phyloP scores from a whole-genome alignment of 768 basidiomycete species.

The Pulveroboletus sp. region DNA sequence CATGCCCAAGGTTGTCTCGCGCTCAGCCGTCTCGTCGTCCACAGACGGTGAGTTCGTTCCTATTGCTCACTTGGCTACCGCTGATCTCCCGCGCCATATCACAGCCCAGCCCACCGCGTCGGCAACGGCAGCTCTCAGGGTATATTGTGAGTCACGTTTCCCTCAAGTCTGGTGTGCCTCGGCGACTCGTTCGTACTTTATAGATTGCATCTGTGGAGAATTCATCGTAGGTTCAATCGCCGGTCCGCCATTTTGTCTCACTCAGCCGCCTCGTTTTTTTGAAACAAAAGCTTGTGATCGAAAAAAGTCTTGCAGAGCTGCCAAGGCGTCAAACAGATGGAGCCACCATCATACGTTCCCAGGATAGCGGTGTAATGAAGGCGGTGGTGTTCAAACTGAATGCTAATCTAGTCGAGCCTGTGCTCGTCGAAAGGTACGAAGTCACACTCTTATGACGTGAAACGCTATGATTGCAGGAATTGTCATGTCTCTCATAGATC shows the following conservation, averaged over 20 bases:
- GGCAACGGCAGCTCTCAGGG: constrained; percentile 71
- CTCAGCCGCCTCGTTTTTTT: constrained; percentile 1
- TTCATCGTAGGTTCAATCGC: constrained; percentile 61
- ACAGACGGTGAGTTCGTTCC: constrained; percentile 59
- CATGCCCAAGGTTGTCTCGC: constrained; percentile 93
- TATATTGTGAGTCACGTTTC: constrained; percentile 62
- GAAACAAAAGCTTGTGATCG: constrained; percentile 67
- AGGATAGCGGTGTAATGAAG: constrained; percentile 54
- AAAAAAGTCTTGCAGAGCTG: constrained; percentile 65
- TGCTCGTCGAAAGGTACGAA: constrained; percentile 75
- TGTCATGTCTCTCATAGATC: constrained; percentile 35
- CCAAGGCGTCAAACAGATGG: constrained; percentile 76
- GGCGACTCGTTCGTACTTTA: constrained; percentile 11
- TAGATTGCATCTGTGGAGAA: constrained; percentile 87
- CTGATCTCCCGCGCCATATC: constrained; percentile 5
- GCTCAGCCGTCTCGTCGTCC: constrained; percentile 86
- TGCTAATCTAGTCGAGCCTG: constrained; percentile 61
- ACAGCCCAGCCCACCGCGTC: constrained; percentile 78
- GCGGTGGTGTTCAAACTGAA: constrained; percentile 87
- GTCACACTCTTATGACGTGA: constrained; percentile 10
- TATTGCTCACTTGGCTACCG: neutral
- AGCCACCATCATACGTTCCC: constrained; percentile 75
- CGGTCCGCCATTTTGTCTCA: neutral
- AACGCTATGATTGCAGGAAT: constrained; percentile 15
- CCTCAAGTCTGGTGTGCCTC: constrained; percentile 3